A percentile compares a stretch with the other conserved stretches of the same genome.
Evolutionary conservation across 129 eudicot species (phyloP).

Genomic region (Saussurea involucrata): DNA sequence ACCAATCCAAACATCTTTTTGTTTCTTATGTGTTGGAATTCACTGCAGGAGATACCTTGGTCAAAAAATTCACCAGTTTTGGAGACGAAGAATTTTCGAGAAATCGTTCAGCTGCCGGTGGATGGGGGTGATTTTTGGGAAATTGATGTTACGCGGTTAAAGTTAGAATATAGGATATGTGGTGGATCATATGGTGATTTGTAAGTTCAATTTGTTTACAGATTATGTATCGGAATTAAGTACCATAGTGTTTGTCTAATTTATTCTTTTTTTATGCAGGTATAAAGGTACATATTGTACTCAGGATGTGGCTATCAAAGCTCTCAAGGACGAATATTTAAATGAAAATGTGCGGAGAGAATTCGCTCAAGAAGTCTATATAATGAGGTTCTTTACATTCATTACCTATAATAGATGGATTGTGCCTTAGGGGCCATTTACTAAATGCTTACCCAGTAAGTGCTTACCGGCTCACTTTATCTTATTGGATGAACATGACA

Average conservation of each 20-base stretch:
- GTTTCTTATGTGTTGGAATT: constrained; percentile 4
- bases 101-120: constrained; percentile 39
- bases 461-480: too few relatives aligned
- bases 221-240: neutral
- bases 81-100: constrained; percentile 23
- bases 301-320: constrained; percentile 93
- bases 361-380: constrained; percentile 79
- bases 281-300: constrained; percentile 65
- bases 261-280: constrained; percentile 36
- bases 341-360: constrained; percentile 64
- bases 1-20: neutral
- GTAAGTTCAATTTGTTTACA: constrained; percentile 43
- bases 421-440: too few relatives aligned
- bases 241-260: neutral
- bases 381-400: constrained; percentile 59
- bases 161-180: constrained; percentile 57
- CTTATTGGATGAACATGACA: too few relatives aligned
- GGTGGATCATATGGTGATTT: constrained; percentile 70
- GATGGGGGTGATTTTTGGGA: constrained; percentile 90
- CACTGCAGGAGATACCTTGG: constrained; percentile 56
- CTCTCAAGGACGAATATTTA: constrained; percentile 59
- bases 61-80: constrained; percentile 31
- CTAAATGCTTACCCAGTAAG: too few relatives aligned
- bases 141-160: constrained; percentile 60
- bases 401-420: neutral